Percentiles rank a stretch among this genome's conserved stretches.
phyloP scores from a whole-genome alignment of 2,329 filamentous ascomycete genomes.

The Botrytis pseudocinerea region DNA sequence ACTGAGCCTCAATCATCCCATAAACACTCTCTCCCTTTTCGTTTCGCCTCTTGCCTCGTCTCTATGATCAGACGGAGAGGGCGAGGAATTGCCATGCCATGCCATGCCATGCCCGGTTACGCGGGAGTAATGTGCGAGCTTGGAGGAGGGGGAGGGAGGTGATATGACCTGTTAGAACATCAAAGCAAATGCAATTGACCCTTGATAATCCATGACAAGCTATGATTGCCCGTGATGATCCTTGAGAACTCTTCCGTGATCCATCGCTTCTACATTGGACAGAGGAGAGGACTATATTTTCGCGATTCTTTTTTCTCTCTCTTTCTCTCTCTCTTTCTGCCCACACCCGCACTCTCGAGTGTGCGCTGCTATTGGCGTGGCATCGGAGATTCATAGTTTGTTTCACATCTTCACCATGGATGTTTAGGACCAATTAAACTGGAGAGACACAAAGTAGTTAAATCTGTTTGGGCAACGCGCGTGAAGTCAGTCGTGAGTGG shows the following conservation, averaged over 20 bases:
- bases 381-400: constrained; percentile 19
- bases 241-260: neutral
- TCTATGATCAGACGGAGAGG: neutral
- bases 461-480: constrained; percentile 5
- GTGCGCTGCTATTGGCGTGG: neutral
- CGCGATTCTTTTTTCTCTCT: fast-evolving
- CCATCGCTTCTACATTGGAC: neutral
- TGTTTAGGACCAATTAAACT: constrained; percentile 19
- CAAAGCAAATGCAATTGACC: constrained; percentile 5
- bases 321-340: no score
- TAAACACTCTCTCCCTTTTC: neutral
- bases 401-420: constrained; percentile 7
- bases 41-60: neutral
- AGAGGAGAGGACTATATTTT: neutral
- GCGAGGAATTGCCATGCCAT: neutral
- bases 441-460: neutral
- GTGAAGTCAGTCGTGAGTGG: fast-evolving
- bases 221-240: neutral
- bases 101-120: neutral
- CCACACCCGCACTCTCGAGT: no score
- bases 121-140: neutral
- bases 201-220: neutral
- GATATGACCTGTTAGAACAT: neutral
- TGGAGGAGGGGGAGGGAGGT: neutral
- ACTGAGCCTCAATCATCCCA: constrained; percentile 1